phyloP scores from a whole-genome alignment of 2,329 filamentous ascomycete species.

The Xylariaceae sp. region DNA sequence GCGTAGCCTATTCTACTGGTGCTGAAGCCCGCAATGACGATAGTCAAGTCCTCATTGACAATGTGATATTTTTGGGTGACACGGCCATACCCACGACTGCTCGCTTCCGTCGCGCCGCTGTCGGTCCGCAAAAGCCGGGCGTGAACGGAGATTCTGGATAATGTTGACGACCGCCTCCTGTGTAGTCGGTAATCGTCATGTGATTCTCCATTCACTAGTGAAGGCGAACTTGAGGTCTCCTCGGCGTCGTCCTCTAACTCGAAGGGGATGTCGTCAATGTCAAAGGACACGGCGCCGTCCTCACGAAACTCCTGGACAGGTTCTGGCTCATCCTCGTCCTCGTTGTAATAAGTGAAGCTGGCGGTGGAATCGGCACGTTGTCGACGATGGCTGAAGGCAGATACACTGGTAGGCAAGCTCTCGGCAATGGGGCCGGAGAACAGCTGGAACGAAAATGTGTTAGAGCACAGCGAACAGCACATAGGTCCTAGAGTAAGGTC shows the following conservation, averaged over 20 bases:
- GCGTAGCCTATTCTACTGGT: slow-evolving; percentile 68
- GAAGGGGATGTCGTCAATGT: slow-evolving; percentile 32
- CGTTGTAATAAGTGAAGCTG: slow-evolving; percentile 86
- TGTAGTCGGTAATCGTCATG: slow-evolving; percentile 48
- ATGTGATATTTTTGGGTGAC: slow-evolving; percentile 90
- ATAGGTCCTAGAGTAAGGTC: too few species aligned
- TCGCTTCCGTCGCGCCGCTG: slow-evolving; percentile 65
- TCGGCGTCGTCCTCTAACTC: slow-evolving; percentile 28
- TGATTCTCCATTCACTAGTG: slow-evolving; percentile 38
- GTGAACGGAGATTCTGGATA: slow-evolving; percentile 53
- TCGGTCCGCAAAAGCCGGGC: slow-evolving; percentile 67
- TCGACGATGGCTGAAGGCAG: slow-evolving; percentile 85
- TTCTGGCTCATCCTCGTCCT: slow-evolving; percentile 50
- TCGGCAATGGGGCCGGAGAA: slow-evolving; percentile 93
- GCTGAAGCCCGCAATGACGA: slow-evolving; percentile 86
- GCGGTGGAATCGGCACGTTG: slow-evolving; percentile 76
- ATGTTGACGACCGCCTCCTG: slow-evolving; percentile 60
- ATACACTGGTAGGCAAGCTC: slow-evolving; percentile 89
- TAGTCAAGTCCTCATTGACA: slow-evolving; percentile 86
- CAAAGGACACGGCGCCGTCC: slow-evolving; percentile 26
- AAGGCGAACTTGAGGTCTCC: slow-evolving; percentile 35
- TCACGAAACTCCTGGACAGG: slow-evolving; percentile 37
- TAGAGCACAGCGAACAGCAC: slow-evolving; percentile 1
- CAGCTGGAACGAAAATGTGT: slow-evolving; percentile 45
- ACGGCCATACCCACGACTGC: slow-evolving; percentile 59